phyloP scores from a whole-genome alignment of 2,329 filamentous ascomycete genomes.

The Aspergillus sp. region DNA sequence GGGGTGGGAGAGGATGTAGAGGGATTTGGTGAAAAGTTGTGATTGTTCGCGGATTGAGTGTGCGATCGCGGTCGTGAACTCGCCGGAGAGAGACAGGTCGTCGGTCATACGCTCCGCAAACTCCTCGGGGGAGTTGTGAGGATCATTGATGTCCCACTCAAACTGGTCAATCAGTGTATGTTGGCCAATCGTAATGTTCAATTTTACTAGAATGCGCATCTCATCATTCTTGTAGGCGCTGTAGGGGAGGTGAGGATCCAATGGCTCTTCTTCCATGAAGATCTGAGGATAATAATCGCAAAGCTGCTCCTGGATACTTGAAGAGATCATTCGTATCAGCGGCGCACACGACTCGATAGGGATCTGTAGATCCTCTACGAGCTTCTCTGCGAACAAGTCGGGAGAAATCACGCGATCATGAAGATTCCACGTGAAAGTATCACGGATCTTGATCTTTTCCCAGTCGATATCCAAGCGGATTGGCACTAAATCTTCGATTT shows the following conservation, averaged over 20 bases:
- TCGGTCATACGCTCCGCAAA: slow-evolving; percentile 87
- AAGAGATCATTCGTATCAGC: slow-evolving; percentile 64
- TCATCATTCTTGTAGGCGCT: slow-evolving; percentile 97
- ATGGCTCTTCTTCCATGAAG: slow-evolving; percentile 82
- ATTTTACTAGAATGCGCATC: slow-evolving; percentile 92
- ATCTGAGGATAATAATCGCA: slow-evolving; percentile 92
- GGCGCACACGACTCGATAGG: slow-evolving; percentile 65
- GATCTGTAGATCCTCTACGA: slow-evolving; percentile 83
- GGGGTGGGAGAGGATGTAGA: slow-evolving; percentile 90
- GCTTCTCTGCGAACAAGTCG: slow-evolving; percentile 81
- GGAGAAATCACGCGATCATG: slow-evolving; percentile 81
- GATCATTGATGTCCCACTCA: slow-evolving; percentile 98
- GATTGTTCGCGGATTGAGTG: slow-evolving; percentile 96
- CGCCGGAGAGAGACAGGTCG: slow-evolving; percentile 87
- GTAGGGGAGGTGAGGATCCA: slow-evolving; percentile 89
- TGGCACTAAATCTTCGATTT: slow-evolving; percentile 87
- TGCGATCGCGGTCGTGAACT: slow-evolving; percentile 96
- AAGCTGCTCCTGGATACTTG: slow-evolving; percentile 82
- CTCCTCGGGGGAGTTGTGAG: slow-evolving; percentile 88
- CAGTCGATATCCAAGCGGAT: slow-evolving; percentile 90
- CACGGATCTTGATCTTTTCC: slow-evolving; percentile 92
- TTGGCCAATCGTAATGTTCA: slow-evolving; percentile 96
- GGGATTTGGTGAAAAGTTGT: slow-evolving; percentile 88
- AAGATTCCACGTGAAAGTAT: slow-evolving; percentile 98
- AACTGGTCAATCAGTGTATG: slow-evolving; percentile 96